A percentile compares a stretch with the other conserved stretches of the same genome.
Evolutionary conservation across 768 basidiomycete genomes (phyloP).

Genomic region (Boletellus emodensis): DNA sequence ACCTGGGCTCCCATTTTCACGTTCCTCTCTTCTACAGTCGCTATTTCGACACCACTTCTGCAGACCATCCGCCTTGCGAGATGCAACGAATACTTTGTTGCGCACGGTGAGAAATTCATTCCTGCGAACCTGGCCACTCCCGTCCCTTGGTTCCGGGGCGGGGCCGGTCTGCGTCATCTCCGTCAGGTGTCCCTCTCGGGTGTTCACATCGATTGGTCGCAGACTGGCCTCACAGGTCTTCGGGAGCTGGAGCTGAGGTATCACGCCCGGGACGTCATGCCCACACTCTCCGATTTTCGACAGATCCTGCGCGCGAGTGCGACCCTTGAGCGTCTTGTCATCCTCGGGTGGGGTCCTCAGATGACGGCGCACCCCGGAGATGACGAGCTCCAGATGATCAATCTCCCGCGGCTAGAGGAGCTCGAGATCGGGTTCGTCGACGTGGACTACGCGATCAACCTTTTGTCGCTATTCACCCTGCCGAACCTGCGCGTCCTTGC

Average conservation of each 20-base stretch:
- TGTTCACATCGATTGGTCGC: conserved; percentile 55
- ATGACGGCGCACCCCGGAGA: conserved; percentile 8
- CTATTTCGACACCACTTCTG: conserved; percentile 36
- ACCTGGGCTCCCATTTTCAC: conserved; percentile 57
- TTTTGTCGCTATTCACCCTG: conserved; percentile 38
- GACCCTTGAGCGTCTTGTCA: conserved; percentile 38
- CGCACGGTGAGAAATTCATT: conserved; percentile 40
- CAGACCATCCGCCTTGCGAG: conserved; percentile 44
- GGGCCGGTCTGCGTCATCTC: conserved; percentile 31
- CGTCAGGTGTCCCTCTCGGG: conserved; percentile 47
- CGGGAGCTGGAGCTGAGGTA: conserved; percentile 50
- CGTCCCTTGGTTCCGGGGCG: conserved; percentile 40
- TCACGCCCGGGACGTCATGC: conserved; percentile 55
- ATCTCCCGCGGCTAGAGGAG: conserved; percentile 29
- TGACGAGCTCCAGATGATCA: conserved; percentile 15
- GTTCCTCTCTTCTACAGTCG: conserved; percentile 42
- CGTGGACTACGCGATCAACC: conserved; percentile 33
- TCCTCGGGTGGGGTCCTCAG: conserved; percentile 53
- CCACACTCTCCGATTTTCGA: conserved; percentile 44
- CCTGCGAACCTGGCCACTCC: conserved; percentile 39
- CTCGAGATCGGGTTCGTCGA: conserved; percentile 46
- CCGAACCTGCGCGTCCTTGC: conserved; percentile 37
- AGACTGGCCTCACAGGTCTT: conserved; percentile 39
- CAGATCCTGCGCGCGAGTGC: conserved; percentile 39
- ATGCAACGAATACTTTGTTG: conserved; percentile 57